Base-by-base conservation (phyloP, 208 protist genomes). In the Acanthamoeba sp. region DNA sequence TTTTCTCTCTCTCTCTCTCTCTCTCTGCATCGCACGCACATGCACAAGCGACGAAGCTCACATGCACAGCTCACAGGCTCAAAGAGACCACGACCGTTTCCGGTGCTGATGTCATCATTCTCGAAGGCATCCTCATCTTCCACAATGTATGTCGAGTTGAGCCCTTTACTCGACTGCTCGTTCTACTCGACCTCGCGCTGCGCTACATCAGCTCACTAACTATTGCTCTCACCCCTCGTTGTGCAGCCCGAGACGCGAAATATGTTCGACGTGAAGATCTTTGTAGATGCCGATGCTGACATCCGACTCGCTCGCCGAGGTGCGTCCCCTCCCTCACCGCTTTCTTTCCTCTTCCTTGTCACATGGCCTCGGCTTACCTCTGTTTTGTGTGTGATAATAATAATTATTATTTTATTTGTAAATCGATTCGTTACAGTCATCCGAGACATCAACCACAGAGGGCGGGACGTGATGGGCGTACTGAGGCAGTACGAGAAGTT, bases 81-180 rank as follows among this genome's bases (percentile, higher is more conserved):
- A 69, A 94, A 6, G 62, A 57, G 2, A 71, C 96, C 24, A 97
- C 87, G 52, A n/a, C 95, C 32, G 55, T 59, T 22, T 95, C 95
- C 29, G 97, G 97, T 55, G 97, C 96, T 18, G 96, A 98, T 50
- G 95, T 99, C 3, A 97, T 99, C 40, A 94, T 99, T 48, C 96
- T 99, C 40, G 98, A 99, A 91, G 98, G 98, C 38, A 99, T 99
- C 91, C 95, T 99, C 12, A 92, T 98, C 20, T 97, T 98, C 48
- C 95, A 97, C 40, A 95, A 97, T 73, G 32, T 80, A 32, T 20
- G 80, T 42, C 29, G 38, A 12, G 14, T 14, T 22, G 14, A 36
- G 14, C 6, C 64, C 16, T 2, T 48, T 36, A 0, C 20, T 80
- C 69, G 18, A n/a, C 20, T 69, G 59, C 14, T 66, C 2, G 20